Evolutionary conservation across 108 stramenopile species (phyloP).

Genomic region (Cyclotella atomus): DNA sequence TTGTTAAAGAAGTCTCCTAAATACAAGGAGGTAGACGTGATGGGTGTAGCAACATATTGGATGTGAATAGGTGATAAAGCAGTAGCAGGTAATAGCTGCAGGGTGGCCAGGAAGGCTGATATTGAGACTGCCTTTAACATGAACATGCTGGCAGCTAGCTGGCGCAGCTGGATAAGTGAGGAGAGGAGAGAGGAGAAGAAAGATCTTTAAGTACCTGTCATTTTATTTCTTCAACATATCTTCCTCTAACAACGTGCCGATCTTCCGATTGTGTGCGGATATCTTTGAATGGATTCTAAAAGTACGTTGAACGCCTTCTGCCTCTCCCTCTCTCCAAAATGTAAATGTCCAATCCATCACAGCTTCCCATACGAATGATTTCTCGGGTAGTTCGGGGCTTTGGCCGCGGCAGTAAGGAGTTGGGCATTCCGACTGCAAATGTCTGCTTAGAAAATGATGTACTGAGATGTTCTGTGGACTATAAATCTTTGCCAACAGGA

Average conservation of each 20-base stretch:
- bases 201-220: too few species aligned
- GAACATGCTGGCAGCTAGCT: background rate
- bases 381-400: constrained; percentile 77
- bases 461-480: constrained; percentile 38
- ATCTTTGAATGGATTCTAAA: too few species aligned
- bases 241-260: too few species aligned
- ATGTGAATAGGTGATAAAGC: background rate
- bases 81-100: background rate
- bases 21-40: constrained; percentile 20
- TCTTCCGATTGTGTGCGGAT: too few species aligned
- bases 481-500: constrained; percentile 76
- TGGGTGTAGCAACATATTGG: background rate
- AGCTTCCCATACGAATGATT: constrained; percentile 76
- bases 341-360: constrained; percentile 11
- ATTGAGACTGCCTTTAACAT: background rate
- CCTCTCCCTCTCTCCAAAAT: too few species aligned
- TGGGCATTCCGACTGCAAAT: constrained; percentile 95
- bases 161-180: background rate
- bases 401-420: constrained; percentile 83
- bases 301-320: too few species aligned
- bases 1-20: constrained; percentile 54
- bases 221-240: too few species aligned
- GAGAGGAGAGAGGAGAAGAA: too few species aligned
- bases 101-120: background rate
- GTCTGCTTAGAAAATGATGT: constrained; percentile 27